Evolutionary conservation across 495 filamentous ascomycete genomes (phyloP).

Genomic region (Annulohypoxylon nitens): DNA sequence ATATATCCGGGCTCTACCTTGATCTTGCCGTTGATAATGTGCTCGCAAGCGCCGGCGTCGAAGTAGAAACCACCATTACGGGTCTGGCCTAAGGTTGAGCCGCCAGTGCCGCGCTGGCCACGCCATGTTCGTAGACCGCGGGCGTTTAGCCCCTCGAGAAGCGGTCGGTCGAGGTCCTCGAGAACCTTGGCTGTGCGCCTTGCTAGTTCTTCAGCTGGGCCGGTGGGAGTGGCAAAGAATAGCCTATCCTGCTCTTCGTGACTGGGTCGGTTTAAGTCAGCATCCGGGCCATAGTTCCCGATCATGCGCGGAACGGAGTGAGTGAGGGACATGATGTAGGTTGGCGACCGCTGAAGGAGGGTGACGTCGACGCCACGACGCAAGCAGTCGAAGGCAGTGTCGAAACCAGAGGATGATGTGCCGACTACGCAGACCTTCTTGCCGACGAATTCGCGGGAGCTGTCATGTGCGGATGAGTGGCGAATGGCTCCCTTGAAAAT

Average conservation of each 20-base stretch:
- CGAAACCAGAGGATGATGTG: background rate
- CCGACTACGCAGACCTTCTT: background rate
- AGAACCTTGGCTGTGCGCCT: background rate
- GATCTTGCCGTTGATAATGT: background rate
- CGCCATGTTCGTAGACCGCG: background rate
- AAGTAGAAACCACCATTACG: background rate
- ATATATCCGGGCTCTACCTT: background rate
- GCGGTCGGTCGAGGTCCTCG: background rate
- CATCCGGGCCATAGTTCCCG: background rate
- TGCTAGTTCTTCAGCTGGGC: background rate
- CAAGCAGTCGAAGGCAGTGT: background rate
- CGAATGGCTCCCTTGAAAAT: background rate
- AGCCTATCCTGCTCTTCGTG: background rate
- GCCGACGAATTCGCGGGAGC: background rate
- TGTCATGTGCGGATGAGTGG: background rate
- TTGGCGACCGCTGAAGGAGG: background rate
- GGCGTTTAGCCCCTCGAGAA: background rate
- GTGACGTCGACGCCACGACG: background rate
- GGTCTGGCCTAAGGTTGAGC: background rate
- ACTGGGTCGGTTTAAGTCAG: background rate
- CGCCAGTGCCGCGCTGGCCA: background rate
- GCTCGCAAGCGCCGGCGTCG: background rate
- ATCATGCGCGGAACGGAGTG: background rate
- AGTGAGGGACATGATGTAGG: background rate
- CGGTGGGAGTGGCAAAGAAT: background rate